Percentiles rank a stretch among this genome's conserved stretches.
Evolutionary conservation across 352 stramenopile species (phyloP).

Genomic region (Globisporangium irregulare): DNA sequence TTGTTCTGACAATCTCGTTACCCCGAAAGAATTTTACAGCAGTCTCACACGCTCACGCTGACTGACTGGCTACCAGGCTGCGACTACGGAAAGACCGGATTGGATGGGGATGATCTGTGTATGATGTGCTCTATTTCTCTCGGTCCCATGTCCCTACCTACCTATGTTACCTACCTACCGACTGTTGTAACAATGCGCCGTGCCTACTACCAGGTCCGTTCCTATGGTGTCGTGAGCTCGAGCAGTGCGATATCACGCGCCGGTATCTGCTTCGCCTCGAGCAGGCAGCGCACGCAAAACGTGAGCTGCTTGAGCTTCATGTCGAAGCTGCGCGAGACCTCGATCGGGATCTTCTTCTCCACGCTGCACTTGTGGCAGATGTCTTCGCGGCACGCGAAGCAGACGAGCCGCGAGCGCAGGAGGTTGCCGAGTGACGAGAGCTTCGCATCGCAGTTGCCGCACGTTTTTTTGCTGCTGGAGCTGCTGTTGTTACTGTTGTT

Average conservation of each 20-base stretch:
- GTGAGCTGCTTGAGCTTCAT: slow-evolving; percentile 6
- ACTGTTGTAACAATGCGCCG: neutral
- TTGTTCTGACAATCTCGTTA: neutral
- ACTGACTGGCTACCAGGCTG: neutral
- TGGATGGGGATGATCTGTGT: neutral
- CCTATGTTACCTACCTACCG: too few species aligned
- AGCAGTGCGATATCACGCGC: slow-evolving; percentile 1
- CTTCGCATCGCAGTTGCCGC: slow-evolving; percentile 1
- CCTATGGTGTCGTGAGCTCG: neutral
- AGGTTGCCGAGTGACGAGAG: slow-evolving; percentile 1
- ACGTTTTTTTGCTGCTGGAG: neutral
- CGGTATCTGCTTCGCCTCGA: slow-evolving; percentile 17
- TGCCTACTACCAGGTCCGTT: too few species aligned
- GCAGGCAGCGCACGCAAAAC: slow-evolving; percentile 13
- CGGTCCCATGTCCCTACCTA: too few species aligned
- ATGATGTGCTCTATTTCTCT: neutral
- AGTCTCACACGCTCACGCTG: too few species aligned
- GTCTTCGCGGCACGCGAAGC: slow-evolving; percentile 3
- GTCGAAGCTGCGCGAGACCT: neutral
- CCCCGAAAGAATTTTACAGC: neutral
- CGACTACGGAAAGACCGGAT: neutral
- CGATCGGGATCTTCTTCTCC: slow-evolving; percentile 14
- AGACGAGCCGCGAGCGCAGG: neutral
- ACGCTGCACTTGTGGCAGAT: slow-evolving; percentile 18
- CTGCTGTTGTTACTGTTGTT: neutral